Evolutionary conservation across 352 stramenopile genomes (phyloP), one percentile per base, ranked within the genome.

Genomic region (Phytophthora hibernalis): DNA sequence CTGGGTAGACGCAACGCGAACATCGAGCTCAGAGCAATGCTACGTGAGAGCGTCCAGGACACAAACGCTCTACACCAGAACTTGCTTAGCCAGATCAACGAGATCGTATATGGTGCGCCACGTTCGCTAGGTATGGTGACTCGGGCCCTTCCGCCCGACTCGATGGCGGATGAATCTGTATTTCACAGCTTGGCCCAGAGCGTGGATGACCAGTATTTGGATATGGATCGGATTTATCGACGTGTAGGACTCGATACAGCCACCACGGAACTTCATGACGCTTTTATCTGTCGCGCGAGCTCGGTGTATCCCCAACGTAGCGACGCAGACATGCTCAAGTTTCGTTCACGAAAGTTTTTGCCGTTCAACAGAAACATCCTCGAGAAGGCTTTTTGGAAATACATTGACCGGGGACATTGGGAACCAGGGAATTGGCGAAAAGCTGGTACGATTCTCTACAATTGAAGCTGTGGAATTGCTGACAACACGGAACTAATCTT

Each of bases 161-260:
- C 63, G 0, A 35, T 42, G 4, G 42, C 62, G 15, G 64, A 72
- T 15, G 57, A 67, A 22, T 50, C 64, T 7, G 57, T 72, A 13
- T 72, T 59, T 21, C 64, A 68, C 35, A 35, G 49, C 2, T 15
- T 72, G n/a, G 56, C 57, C 13, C 58, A 43, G 26, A 53, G 57
- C 3, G 57, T 72, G 20, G 64, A 72, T 15, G 22, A 40, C 2
- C 50, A 65, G 9, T 72, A 72, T 44, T 5, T 55, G 15, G 57
- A 63, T 11, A 54, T 58, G 49, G 54, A 59, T 37, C 50, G 58
- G 0, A 28, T 72, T 18, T 31, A 37, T 28, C 44, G 44, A 18
- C 2, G 18, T 24, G 44, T 24, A 35, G 44, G 24, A 11, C 44
- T 52, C 3, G 7, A 52, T n/a, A 15, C 9, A 6, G 5, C 26